These are phyloP conservation scores for Musa schizocarpa DNA, from an alignment of 176 grass and related monocot genomes.

Conservation along the genomic window DNA sequence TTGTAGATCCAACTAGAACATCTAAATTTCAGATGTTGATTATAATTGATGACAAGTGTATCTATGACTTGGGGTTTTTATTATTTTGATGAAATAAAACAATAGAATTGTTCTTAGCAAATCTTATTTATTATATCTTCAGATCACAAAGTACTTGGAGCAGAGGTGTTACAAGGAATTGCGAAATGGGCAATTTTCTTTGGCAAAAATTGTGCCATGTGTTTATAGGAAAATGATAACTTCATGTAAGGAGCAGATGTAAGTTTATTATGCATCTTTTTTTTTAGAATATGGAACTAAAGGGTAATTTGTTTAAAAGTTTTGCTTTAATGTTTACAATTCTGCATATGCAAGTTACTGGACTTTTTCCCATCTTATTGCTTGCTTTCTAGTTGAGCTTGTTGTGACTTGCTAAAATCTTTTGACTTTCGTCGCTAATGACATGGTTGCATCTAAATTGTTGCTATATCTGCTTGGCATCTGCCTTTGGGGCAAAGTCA, in stretches of 20 bases:
- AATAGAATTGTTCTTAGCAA: neutral
- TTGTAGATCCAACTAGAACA: neutral
- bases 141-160: slow-evolving; percentile 84
- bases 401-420: neutral
- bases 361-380: neutral
- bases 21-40: neutral
- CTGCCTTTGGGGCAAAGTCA: neutral
- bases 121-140: slow-evolving; percentile 15
- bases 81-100: too few relatives aligned
- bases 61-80: too few relatives aligned
- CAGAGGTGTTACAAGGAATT: slow-evolving; percentile 94
- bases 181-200: slow-evolving; percentile 53
- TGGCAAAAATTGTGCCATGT: slow-evolving; percentile 75
- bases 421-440: neutral
- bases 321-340: neutral
- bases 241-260: slow-evolving; percentile 90
- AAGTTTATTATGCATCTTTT: slow-evolving; percentile 26
- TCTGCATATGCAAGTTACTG: neutral
- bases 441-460: neutral
- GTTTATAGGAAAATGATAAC: slow-evolving; percentile 78
- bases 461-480: neutral
- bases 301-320: neutral
- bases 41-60: too few relatives aligned
- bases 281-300: slow-evolving; percentile 9
- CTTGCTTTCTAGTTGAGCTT: neutral